Conservation (phyloP, 23 red algal genomes). For the Gracilaria domingensis region DNA sequence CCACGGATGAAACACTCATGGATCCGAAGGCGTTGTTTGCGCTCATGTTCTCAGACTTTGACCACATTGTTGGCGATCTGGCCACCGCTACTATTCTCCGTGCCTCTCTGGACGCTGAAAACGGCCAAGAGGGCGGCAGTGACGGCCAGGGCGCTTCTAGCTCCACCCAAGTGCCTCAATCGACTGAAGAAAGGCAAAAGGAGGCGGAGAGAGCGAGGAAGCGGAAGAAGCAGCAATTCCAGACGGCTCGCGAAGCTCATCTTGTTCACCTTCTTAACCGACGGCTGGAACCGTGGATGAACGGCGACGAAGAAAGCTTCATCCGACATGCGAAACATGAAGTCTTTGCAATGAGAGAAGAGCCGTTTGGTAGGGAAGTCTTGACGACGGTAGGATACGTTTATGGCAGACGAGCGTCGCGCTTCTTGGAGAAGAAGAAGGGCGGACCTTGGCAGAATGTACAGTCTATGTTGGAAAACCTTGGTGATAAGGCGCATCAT, state of each 20-base stretch:
- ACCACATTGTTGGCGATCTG: constrained; percentile 76
- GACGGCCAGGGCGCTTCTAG: constrained; percentile 3
- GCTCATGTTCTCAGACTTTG: constrained; percentile 83
- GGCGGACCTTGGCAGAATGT: constrained; percentile 51
- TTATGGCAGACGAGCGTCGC: constrained; percentile 44
- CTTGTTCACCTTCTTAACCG: constrained; percentile 56
- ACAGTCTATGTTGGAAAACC: constrained; percentile 34
- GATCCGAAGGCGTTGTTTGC: constrained; percentile 71
- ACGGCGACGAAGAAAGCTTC: constrained; percentile 45
- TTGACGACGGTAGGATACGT: constrained; percentile 59
- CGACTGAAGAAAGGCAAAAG: constrained; percentile 21
- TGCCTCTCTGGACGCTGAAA: constrained; percentile 7
- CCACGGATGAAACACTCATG: constrained; percentile 40
- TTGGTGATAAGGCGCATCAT: constrained; percentile 67
- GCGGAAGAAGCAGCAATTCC: constrained; percentile 55
- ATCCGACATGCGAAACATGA: constrained; percentile 71
- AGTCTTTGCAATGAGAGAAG: constrained; percentile 56
- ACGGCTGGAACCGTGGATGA: constrained; percentile 63
- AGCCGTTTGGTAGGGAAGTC: constrained; percentile 69
- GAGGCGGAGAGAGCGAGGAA: constrained; percentile 9
- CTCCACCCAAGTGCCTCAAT: neutral
- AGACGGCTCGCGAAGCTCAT: constrained; percentile 47
- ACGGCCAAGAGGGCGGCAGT: neutral
- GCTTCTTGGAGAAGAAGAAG: constrained; percentile 58
- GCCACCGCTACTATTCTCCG: constrained; percentile 62